These are phyloP conservation scores for Phycomyces blakesleeanus DNA, from an alignment of 192 early-diverging fungal species.

Conservation along the genomic window DNA sequence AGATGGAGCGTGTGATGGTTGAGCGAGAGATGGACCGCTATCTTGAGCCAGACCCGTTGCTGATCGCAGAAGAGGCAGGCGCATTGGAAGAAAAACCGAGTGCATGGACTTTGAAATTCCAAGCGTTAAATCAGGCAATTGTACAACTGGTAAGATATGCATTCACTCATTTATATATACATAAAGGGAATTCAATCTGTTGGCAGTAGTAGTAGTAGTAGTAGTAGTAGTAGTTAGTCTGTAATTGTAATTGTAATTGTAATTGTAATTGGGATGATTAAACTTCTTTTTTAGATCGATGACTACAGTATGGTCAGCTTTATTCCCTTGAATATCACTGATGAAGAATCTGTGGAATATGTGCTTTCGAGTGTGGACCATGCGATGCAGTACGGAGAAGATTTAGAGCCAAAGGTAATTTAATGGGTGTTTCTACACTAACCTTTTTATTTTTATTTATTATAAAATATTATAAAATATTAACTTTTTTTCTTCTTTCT, in stretches of 20 bases:
- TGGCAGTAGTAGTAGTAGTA: too few species aligned
- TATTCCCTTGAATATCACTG: constrained; percentile 87
- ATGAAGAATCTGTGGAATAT: constrained; percentile 89
- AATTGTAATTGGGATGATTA: neutral
- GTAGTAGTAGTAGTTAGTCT: too few species aligned
- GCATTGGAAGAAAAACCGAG: constrained; percentile 50
- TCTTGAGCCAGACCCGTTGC: constrained; percentile 85
- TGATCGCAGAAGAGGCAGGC: constrained; percentile 70
- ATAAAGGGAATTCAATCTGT: too few species aligned
- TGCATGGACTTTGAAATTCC: constrained; percentile 56
- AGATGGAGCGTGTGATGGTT: constrained; percentile 45
- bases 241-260: too few species aligned
- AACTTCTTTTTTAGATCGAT: constrained; percentile 61
- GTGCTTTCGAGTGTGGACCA: constrained; percentile 89
- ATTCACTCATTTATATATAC: too few species aligned
- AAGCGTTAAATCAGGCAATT: constrained; percentile 83
- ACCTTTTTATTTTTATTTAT: too few species aligned
- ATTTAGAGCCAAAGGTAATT: constrained; percentile 85
- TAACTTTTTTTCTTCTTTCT: too few species aligned
- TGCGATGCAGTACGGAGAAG: constrained; percentile 96
- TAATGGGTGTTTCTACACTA: too few species aligned
- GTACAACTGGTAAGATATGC: constrained; percentile 77
- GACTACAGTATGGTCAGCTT: constrained; percentile 98
- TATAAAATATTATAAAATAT: too few species aligned
- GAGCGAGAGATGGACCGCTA: constrained; percentile 71